phyloP scores from a whole-genome alignment of 352 stramenopile genomes.

The Phytopythium sindhum region DNA sequence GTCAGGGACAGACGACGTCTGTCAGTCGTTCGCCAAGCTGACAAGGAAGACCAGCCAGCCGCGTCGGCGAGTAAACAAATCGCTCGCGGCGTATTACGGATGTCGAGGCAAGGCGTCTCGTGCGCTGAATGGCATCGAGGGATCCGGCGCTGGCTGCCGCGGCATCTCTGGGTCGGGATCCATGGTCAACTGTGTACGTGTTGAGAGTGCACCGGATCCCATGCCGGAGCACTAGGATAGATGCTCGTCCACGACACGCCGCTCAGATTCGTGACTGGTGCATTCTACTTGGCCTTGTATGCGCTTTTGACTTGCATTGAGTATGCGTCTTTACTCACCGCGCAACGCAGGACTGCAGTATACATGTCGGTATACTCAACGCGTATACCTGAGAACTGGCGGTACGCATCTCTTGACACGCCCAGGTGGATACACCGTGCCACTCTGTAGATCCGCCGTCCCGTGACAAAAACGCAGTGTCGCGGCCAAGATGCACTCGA shows the following conservation, averaged over 20 bases:
- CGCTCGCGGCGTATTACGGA: background rate
- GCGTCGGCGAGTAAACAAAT: background rate
- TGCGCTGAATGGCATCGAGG: background rate
- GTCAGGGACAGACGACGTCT: too few species aligned
- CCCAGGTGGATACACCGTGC: background rate
- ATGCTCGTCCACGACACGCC: background rate
- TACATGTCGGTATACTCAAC: background rate
- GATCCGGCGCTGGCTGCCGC: background rate
- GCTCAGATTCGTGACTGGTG: background rate
- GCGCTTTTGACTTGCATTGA: background rate
- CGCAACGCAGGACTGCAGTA: too few species aligned
- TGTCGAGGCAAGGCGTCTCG: background rate
- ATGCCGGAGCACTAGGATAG: background rate
- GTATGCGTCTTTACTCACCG: too few species aligned
- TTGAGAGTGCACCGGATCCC: background rate
- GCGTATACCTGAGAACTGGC: slow-evolving; percentile 1
- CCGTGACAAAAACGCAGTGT: background rate
- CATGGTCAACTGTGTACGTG: background rate
- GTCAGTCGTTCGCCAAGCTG: background rate
- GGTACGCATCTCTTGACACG: background rate
- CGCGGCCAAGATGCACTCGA: background rate
- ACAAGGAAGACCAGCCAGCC: background rate
- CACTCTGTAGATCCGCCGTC: background rate
- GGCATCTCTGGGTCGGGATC: background rate
- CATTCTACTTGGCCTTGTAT: background rate